A percentile compares a stretch with the other conserved stretches of the same genome.
Conservation (phyloP, 2,329 filamentous ascomycete species). For the Colletotrichum salicis region DNA sequence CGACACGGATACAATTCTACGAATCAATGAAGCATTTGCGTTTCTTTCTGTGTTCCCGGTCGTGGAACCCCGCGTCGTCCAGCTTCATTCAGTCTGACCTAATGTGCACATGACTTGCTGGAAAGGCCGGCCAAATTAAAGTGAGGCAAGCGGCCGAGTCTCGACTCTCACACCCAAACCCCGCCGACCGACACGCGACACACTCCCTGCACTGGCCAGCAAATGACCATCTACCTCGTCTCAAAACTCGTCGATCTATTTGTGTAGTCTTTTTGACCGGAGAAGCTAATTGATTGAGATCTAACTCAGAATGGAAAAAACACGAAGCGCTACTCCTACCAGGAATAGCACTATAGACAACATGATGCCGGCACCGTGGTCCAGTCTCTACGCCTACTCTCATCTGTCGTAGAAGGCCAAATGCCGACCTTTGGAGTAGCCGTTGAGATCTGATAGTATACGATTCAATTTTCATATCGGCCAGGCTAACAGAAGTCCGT, state of each 20-base stretch:
- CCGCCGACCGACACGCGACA: conserved; percentile 1
- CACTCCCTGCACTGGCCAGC: conserved; percentile 17
- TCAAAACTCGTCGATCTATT: conserved; percentile 1
- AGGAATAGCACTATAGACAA: not conserved
- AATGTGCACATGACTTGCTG: conserved; percentile 4
- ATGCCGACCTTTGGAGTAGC: too few relatives aligned
- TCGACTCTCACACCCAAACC: not conserved
- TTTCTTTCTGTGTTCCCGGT: not conserved
- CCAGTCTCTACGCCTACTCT: too few relatives aligned
- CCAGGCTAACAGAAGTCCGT: too few relatives aligned
- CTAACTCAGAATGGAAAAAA: not conserved
- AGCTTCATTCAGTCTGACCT: not conserved
- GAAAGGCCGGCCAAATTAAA: not conserved
- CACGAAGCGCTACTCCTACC: too few relatives aligned
- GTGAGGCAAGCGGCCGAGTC: conserved; percentile 9
- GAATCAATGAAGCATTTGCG: not conserved
- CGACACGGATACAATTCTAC: not conserved
- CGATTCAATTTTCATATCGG: too few relatives aligned
- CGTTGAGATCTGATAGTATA: too few relatives aligned
- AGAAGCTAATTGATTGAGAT: not conserved
- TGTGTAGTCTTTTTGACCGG: not conserved
- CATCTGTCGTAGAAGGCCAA: too few relatives aligned
- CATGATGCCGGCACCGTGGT: too few relatives aligned
- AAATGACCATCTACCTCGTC: conserved; percentile 12
- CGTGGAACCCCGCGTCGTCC: not conserved